phyloP scores from a whole-genome alignment of 2,329 filamentous ascomycete species.

The Xylariaceae sp. region DNA sequence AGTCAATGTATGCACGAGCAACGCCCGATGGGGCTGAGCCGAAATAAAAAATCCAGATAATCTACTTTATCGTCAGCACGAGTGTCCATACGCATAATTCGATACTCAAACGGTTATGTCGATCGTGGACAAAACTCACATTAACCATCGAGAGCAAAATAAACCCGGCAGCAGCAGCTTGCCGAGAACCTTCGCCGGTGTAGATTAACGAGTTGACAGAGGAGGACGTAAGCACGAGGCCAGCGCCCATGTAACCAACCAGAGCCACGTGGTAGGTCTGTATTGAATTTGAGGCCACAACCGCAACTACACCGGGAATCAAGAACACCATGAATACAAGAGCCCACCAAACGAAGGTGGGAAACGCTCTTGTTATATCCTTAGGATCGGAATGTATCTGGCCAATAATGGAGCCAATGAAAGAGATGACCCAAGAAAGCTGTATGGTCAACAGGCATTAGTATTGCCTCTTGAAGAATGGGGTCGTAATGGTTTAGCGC shows the following conservation, averaged over 20 bases:
- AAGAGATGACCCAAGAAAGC: conserved; percentile 95
- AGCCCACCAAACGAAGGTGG: conserved; percentile 92
- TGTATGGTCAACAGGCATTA: conserved; percentile 49
- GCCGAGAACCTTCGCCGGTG: conserved; percentile 71
- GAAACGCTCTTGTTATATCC: conserved; percentile 58
- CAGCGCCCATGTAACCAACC: conserved; percentile 84
- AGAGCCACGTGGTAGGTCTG: conserved; percentile 92
- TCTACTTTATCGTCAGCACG: conserved; percentile 56
- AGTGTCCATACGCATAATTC: background rate
- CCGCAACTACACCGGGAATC: conserved; percentile 79
- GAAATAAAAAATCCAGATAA: conserved; percentile 99
- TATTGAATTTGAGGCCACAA: conserved; percentile 83
- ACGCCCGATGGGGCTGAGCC: conserved; percentile 87
- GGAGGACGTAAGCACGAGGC: conserved; percentile 84
- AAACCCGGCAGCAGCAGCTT: conserved; percentile 90
- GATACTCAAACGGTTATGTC: background rate
- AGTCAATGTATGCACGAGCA: conserved; percentile 91
- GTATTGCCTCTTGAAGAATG: background rate
- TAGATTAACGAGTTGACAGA: conserved; percentile 89
- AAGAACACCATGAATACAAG: conserved; percentile 84
- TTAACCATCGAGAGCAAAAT: conserved; percentile 93
- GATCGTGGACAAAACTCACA: conserved; percentile 61
- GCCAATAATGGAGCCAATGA: conserved; percentile 83
- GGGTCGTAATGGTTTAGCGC: conserved; percentile 27
- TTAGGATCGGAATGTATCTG: conserved; percentile 56